Base-by-base conservation (phyloP, 768 basidiomycete species). In the Russula sp. region DNA sequence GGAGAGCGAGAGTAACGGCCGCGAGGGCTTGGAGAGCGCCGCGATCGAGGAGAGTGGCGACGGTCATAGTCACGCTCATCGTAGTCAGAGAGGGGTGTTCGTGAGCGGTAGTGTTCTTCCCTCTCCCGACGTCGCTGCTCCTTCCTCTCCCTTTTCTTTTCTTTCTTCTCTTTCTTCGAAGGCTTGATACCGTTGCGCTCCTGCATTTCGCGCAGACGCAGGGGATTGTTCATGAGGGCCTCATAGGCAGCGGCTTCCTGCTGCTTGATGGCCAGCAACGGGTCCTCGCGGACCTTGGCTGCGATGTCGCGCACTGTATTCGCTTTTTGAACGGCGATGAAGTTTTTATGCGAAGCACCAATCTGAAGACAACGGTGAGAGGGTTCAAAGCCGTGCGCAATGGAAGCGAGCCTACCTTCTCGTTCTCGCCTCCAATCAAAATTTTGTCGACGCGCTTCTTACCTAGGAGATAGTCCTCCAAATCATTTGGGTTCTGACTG, bases 391-490 rank as follows among this genome's bases (percentile, higher is more conserved):
- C 55, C 27, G 59, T 49, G 32, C 40, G 64, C n/a, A 16, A 54
- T 22, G n/a, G 57, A 37, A 56, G 34, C 8, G 39, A 70, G 76
- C 50, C 45, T 66, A 86, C 87, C 83, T 91, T 94, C 68, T 89
- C 93, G 71, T 95, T 88, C 70, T 98, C 95, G 70, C 93, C 91
- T 32, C 85, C 94, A 31, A 85, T 92, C 68, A 99, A 75, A 35
- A 97, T 90, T 76, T 98, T 94, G 74, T 99, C 97, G 1, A 99
- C 96, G 64, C 97, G 79, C 77, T 95, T 97, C 84, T 98, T 98
- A 31, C 97, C 97, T 35, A 99, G 80, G 1, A 99, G 77, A 73
- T 99, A 99, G 69, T 95, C 94, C 77, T 99, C 97, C 68, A 98
- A 75, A 65, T 98, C 96, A 69, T 94, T 96, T 37, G 88, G 73